Base-by-base conservation (phyloP, 2,329 filamentous ascomycete species). In the Huntiella decipiens region DNA sequence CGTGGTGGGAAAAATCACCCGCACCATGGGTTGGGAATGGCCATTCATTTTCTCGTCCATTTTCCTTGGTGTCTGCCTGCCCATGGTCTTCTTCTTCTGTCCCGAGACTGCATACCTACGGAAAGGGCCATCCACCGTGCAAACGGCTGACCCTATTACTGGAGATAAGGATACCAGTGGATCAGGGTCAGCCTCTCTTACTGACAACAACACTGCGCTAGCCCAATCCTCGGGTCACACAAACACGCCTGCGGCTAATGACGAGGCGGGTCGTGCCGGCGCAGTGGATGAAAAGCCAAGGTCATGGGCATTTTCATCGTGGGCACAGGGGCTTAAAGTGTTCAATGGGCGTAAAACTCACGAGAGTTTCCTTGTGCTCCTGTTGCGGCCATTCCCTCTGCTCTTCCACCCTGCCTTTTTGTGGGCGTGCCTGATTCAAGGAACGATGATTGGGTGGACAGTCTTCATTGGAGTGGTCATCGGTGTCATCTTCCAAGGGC, bases 361-460 rank as follows among this genome's bases (percentile, higher is more conserved):
- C 54, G 83, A 92, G 51, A 67, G 63, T 41, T 88, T 88, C 61
- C 67, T 65, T 61, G 71, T 73, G 50, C 63, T 79, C 5, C 56
- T 75, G 12, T 56, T 77, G n/a, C 73, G 87, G 2, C 88, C 87
- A 0, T 78, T 95, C 45, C 83, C 83, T 0, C 70, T 95, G 1
- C 79, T 93, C 54, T 59, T 81, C 5, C 87, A 95, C 57, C 87
- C 86, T 0, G 83, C 82, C 5, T 84, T 95, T 53, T 61, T 92
- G 36, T 94, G 85, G 82, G 69, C 67, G 17, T 69, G 67, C 55
- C 66, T 95, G 3, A 83, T 87, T 43, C 87, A 94, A 67, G 87
- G 87, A 12, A 75, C 82, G 4, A 74, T 94, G 56, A 94, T 95
- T 56, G 88, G 87, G 52, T 96, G 88, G 87, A 93, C 87, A 1